Base-by-base conservation (phyloP, 2,329 filamentous ascomycete genomes). In the Neofusicoccum umdonicola region DNA sequence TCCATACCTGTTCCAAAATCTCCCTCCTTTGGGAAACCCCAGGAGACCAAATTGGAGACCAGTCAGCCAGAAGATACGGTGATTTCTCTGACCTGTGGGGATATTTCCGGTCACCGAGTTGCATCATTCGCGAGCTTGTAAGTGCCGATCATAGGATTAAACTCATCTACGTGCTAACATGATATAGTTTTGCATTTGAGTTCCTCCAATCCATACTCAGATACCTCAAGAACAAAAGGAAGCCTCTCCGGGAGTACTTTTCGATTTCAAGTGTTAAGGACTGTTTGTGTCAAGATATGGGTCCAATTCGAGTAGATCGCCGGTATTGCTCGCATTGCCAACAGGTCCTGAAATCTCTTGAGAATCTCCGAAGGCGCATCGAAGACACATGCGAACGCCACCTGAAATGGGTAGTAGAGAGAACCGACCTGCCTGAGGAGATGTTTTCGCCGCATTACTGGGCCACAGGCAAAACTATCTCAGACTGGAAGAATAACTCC, bases 51-150 rank as follows among this genome's bases (percentile, higher is more conserved):
- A 0, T 35, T 22, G 22, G 1, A 0, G 2, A 13, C n/a, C 35
- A 12, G 1, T 8, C 9, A 11, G 0, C 7, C 9, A 1, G 11
- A 5, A 27, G 17, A 22, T 0, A 7, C n/a, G 3, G n/a, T 1
- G 3, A 52, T 67, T 34, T 65, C 60, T 6, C 22, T 68, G 11
- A 68, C 67, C 1, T 68, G 66, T 44, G 67, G 67, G n/a, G 67
- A 68, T 12, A 63, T 66, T 0, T 66, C 67, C 34, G 67, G 65
- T 5, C 67, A 68, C 35, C 61, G 61, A 1, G 31, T 68, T 42
- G 22, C 27, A 4, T 27, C 62, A 19, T 39, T 35, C 35, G 62
- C 65, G 27, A 68, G 62, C 22, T 65, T 65, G 66, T 66, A 39
- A 19, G 22, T 22, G 22, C 22, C 0, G 22, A 35, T 11, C 1